Evolutionary conservation across 345 rosid species (phyloP).

Genomic region (Rhizophora apiculata): DNA sequence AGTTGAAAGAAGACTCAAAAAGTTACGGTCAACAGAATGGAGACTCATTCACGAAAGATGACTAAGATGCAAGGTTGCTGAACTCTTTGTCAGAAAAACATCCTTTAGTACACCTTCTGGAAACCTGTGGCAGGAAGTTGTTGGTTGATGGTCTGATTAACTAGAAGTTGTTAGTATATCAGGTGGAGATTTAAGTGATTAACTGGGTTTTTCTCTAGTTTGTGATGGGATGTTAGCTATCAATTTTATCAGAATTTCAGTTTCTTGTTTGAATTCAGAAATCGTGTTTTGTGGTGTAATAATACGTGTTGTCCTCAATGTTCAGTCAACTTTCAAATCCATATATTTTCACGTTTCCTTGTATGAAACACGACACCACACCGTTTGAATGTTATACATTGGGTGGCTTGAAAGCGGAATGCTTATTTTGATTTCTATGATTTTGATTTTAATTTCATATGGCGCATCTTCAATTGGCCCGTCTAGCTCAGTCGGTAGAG

Average conservation of each 20-base stretch:
- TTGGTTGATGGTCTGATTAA: conserved; percentile 18
- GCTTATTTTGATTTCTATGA: too few relatives aligned
- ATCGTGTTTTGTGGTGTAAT: conserved; percentile 8
- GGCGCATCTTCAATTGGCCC: fast-evolving
- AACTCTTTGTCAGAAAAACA: background rate
- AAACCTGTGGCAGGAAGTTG: conserved; percentile 14
- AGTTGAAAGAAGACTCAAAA: conserved; percentile 43
- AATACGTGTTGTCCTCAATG: conserved; percentile 3
- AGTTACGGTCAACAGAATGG: conserved; percentile 29
- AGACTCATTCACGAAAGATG: conserved; percentile 18
- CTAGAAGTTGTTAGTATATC: conserved; percentile 14
- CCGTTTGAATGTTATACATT: too few relatives aligned
- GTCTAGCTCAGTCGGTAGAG: conserved; percentile 12
- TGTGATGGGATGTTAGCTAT: background rate
- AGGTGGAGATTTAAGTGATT: conserved; percentile 26
- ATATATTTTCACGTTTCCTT: too few relatives aligned
- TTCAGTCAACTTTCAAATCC: too few relatives aligned
- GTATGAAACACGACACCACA: too few relatives aligned
- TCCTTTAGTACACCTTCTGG: conserved; percentile 13
- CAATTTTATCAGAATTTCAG: conserved; percentile 6
- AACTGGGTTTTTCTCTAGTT: conserved; percentile 16
- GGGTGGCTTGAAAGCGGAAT: too few relatives aligned
- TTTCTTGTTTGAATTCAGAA: conserved; percentile 4
- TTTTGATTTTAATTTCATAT: too few relatives aligned
- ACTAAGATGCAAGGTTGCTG: conserved; percentile 18